Evolutionary conservation across 2,329 filamentous ascomycete species (phyloP), one percentile per base, ranked within the genome.

Genomic region (Xylaria sp.): DNA sequence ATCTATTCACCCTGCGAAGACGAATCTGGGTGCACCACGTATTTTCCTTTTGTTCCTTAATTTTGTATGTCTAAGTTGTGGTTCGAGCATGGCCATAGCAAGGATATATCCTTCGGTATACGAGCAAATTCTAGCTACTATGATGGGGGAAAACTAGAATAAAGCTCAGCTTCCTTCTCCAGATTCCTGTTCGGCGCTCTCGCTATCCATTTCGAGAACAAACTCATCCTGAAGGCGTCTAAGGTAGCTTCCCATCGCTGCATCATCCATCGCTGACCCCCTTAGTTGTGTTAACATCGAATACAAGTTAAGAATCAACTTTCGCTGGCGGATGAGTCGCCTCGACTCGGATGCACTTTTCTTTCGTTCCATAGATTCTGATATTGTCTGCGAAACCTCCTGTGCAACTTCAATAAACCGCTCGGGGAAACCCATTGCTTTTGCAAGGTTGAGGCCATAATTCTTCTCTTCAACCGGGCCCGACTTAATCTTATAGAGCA

Each of bases 361-460:
- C 71, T 84, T 89, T 30, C 83, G 84, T 65, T 89, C 85, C 21
- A 85, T 83, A 24, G 86, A 85, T 9, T 82, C 80, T 48, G 89
- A 85, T 6, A 98, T 81, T 24, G 85, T 85, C 2, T 84, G 82
- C 0, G 92, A 89, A 4, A 96, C 89, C 0, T 81, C 76, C 69
- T 91, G 88, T 0, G 94, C 95, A 36, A 86, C 84, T 6, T 90
- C 81, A 2, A 97, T 82, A 2, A 97, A 88, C 0, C 81, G 80
- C 0, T 85, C 78, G 0, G 95, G 93, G 6, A 97, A 85, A 0
- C 92, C 90, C 27, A 96, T 85, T 0, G 93, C 86, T 36, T 88
- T 88, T 0, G 95, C 94, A 3, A 98, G 85, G 0, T 90, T 85
- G n/a, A 98, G 86, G 0, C 96, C 96, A 75, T 99, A 99, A 72